Evolutionary conservation across 345 rosid species (phyloP), one percentile per base, ranked within the genome.

Genomic region (Pseudoturritis turrita): DNA sequence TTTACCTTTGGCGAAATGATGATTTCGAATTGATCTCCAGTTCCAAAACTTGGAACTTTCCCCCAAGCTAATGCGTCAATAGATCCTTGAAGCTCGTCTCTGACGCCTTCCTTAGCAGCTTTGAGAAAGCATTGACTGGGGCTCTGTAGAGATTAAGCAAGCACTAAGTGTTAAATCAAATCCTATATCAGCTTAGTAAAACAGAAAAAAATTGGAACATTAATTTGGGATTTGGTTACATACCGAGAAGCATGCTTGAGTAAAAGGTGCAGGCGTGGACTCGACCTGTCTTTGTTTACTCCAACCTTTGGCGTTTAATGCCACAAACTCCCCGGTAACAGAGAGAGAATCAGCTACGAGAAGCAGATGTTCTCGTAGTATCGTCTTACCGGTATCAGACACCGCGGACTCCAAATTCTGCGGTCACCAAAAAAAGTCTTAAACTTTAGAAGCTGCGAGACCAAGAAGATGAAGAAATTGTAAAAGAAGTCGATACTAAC

Each of bases 221-320:
- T 59, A 44, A 67, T 22, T 7, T 63, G 45, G 10, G 15, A n/a
- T 45, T 28, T 35, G 3, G 40, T 66, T 28, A 83, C 95, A 85
- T 65, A 91, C 99, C 54, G 96, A 87, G 77, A 95, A 91, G 86
- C 96, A 88, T 0, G 96, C 98, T 85, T 88, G 98, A 80, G 85
- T 79, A 65, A 95, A 89, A 6, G 98, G 94, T 15, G 97, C 83
- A 41, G 83, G 47, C 1, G 80, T 83, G 35, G 87, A 85, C 36
- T 88, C 86, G 22, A 63, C 77, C 45, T 87, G 88, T 67, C 90
- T 82, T 78, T 87, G 97, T 59, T 63, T 72, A 70, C 83, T 74
- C 81, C 87, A 68, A 43, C 99, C 99, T 79, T 80, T 88, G 1
- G 90, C 78, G 65, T 84, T 89, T 60, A 95, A 78, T 55, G 93